Base-by-base conservation (phyloP, 352 stramenopile species). In the Thraustochytrium sp. region DNA sequence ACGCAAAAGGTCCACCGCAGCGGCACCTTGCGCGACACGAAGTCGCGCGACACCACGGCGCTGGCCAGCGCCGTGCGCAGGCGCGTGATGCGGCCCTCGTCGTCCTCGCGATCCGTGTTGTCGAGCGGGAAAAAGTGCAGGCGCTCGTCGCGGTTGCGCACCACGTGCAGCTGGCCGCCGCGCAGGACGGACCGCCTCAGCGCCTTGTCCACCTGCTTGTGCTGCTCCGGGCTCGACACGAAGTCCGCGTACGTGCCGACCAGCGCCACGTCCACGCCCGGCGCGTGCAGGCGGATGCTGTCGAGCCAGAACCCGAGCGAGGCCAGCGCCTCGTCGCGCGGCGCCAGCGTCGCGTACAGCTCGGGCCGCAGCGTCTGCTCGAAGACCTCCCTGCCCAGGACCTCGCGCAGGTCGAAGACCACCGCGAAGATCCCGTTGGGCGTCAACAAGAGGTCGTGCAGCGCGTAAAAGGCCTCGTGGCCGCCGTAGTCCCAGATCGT, bases 371-470 rank as follows among this genome's bases (percentile, higher is more conserved):
- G n/a, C 18, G 18, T 23, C 18, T n/a, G 16, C 48, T 55, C 16
- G 48, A 55, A 55, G n/a, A 23, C n/a, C 18, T 55, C 16, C 48
- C n/a, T 55, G 18, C 48, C 48, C 18, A 55, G 18, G 16, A 55
- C 48, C n/a, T 55, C 48, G 18, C 48, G 48, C 48, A 55, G 18
- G n/a, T 55, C 48, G 48, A 55, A 55, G n/a, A 55, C 48, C 16
- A 55, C n/a, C 16, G n/a, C 48, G n/a, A 23, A 55, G 16, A 55
- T n/a, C 16, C 48, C 48, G n/a, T 23, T 23, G 16, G 18, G n/a
- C n/a, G n/a, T 80, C 55, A 80, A 31, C 5, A 80, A 80, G 0
- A 80, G 42, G 59, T 80, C 63, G 55, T 80, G 72, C 72, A 80
- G 37, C 31, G 72, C 40, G 37, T 80, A 80, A 78, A 80, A 80